Base-by-base conservation (phyloP, 2,329 filamentous ascomycete genomes). In the Chaetomiaceae sp. region DNA sequence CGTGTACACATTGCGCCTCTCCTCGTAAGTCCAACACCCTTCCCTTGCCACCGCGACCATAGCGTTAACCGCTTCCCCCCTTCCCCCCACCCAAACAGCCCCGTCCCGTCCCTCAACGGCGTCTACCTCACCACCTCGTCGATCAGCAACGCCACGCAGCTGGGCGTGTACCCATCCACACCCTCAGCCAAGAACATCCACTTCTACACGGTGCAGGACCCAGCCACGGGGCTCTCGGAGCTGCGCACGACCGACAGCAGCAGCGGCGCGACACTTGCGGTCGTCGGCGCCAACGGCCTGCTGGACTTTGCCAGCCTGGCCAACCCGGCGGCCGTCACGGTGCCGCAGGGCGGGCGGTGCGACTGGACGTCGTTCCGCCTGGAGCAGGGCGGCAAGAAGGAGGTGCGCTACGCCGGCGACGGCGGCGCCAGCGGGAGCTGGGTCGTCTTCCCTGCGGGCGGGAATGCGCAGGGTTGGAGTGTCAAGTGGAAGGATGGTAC, bases 401-500 rank as follows among this genome's bases (percentile, higher is more conserved):
- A 60, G 3, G 45, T 41, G 20, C 60, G 56, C 38, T 50, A 37
- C 1, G 49, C 41, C 1, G 37, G 22, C 35, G 50, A n/a, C 14
- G 29, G 12, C 14, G 12, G 19, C 4, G 61, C 15, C 3, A 19
- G 27, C 6, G 46, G 60, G 6, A 38, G 51, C 22, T 70, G 68
- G 67, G 54, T 65, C n/a, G 61, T 62, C 3, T 63, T 68, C 48
- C 66, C 65, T 12, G 46, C 50, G 14, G 56, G 46, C 38, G 38
- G 24, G 24, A 14, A 11, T 7, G 15, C 14, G 17, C 41, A 19
- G 33, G 48, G 29, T 22, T 69, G 62, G 62, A 50, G 50, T 24
- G 57, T 68, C 20, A 65, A 62, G 47, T 69, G 66, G 65, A 63
- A 63, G 34, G 62, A 64, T 50, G 62, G 66, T 67, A 45, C 55